phyloP scores from a whole-genome alignment of 768 basidiomycete genomes.

The Trametes coccinea region DNA sequence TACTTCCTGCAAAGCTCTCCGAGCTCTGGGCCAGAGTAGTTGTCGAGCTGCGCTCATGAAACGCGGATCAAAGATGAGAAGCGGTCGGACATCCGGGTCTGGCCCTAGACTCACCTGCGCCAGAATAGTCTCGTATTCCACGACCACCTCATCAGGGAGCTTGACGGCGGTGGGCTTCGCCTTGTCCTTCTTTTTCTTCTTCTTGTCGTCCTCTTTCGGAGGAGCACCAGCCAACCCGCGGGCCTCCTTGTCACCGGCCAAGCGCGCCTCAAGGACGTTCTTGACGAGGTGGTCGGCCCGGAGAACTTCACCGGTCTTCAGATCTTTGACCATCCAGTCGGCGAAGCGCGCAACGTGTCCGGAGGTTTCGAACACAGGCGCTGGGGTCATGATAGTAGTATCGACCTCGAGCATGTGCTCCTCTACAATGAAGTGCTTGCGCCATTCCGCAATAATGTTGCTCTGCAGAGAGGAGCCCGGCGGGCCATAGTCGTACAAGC shows the following conservation, averaged over 20 bases:
- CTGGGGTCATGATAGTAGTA: constrained; percentile 96
- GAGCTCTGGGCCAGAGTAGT: constrained; percentile 86
- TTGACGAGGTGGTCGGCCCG: constrained; percentile 97
- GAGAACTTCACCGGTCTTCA: constrained; percentile 92
- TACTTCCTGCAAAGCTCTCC: constrained; percentile 83
- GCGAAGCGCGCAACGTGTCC: constrained; percentile 98
- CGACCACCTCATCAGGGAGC: constrained; percentile 70
- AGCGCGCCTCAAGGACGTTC: constrained; percentile 83
- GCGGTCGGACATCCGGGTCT: neutral
- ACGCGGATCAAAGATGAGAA: constrained; percentile 12
- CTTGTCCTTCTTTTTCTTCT: constrained; percentile 76
- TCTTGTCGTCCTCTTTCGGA: constrained; percentile 50
- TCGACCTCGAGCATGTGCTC: constrained; percentile 99
- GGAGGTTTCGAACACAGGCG: constrained; percentile 92
- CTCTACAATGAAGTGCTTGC: constrained; percentile 96
- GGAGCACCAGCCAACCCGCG: constrained; percentile 68
- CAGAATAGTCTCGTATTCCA: constrained; percentile 78
- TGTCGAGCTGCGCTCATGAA: constrained; percentile 68
- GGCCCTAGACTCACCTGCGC: constrained; percentile 67
- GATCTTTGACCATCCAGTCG: constrained; percentile 99
- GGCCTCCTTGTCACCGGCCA: constrained; percentile 90
- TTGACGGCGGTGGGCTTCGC: constrained; percentile 69
- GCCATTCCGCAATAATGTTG: constrained; percentile 96
- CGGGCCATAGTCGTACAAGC: constrained; percentile 97
- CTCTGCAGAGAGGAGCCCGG: constrained; percentile 95